Percentiles rank a stretch among this genome's conserved stretches.
Evolutionary conservation across 1,284 basidiomycete species (phyloP).

Genomic region (Ganoderma meredithae): DNA sequence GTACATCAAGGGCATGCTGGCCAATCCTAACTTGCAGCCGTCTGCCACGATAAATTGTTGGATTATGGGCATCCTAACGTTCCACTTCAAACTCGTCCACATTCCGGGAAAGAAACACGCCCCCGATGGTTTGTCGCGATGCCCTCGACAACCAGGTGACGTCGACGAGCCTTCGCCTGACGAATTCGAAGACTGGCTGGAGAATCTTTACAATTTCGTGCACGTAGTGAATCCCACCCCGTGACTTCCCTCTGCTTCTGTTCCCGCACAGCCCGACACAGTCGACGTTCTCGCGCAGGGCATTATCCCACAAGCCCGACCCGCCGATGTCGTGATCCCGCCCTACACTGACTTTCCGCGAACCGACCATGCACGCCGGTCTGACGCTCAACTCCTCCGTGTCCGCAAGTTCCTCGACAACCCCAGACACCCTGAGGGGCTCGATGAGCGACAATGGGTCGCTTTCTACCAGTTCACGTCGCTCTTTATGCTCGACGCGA

Average conservation of each 20-base stretch:
- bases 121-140: background rate
- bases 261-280: too few relatives aligned
- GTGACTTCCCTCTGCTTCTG: too few relatives aligned
- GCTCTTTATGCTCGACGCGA: background rate
- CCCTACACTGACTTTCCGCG: background rate
- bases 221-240: too few relatives aligned
- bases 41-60: slow-evolving; percentile 48
- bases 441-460: background rate
- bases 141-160: accelerated
- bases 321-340: background rate
- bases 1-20: slow-evolving; percentile 53
- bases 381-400: background rate
- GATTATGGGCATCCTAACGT: slow-evolving; percentile 48
- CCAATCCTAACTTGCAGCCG: slow-evolving; percentile 48
- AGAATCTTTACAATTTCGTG: too few relatives aligned
- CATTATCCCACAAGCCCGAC: background rate
- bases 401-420: background rate
- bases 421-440: background rate
- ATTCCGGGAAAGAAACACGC: background rate
- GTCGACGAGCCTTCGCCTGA: background rate
- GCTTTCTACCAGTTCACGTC: background rate
- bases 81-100: background rate
- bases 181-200: background rate
- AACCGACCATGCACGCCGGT: background rate
- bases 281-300: background rate